Evolutionary conservation across 345 rosid genomes (phyloP).

Genomic region (Pistacia integerrima): DNA sequence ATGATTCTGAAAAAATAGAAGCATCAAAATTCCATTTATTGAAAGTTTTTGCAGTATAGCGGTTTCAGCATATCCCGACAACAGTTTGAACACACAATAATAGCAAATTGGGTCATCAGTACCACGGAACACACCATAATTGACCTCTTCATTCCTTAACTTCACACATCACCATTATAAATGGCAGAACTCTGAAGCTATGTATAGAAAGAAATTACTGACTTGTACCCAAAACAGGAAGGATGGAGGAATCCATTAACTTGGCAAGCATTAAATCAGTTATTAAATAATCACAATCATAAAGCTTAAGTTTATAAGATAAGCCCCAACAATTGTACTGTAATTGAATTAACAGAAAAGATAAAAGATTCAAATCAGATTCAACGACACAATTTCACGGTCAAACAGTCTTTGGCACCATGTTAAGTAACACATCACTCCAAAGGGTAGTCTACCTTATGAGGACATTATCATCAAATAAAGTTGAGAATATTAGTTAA

Average conservation of each 20-base stretch:
- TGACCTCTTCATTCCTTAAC: not conserved
- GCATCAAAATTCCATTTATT: not conserved
- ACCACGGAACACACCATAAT: not conserved
- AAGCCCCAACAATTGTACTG: not conserved
- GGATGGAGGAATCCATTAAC: not conserved
- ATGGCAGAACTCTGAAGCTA: not conserved
- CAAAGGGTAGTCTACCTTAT: too few species aligned
- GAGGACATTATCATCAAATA: too few species aligned
- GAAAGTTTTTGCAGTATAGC: not conserved
- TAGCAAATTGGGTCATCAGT: not conserved
- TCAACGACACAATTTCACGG: not conserved
- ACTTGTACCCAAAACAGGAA: not conserved
- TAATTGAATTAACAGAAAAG: not conserved
- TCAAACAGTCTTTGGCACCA: not conserved
- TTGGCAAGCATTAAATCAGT: not conserved
- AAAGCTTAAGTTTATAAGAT: not conserved
- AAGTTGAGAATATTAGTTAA: too few species aligned
- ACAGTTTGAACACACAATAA: not conserved
- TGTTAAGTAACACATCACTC: not conserved
- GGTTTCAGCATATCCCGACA: not conserved
- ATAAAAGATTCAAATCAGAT: not conserved
- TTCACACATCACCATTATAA: not conserved
- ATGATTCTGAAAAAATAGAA: not conserved
- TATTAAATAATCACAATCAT: not conserved
- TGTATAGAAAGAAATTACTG: not conserved